Evolutionary conservation across 805 yeast species (phyloP).

Genomic region (Candida silvicultrix): DNA sequence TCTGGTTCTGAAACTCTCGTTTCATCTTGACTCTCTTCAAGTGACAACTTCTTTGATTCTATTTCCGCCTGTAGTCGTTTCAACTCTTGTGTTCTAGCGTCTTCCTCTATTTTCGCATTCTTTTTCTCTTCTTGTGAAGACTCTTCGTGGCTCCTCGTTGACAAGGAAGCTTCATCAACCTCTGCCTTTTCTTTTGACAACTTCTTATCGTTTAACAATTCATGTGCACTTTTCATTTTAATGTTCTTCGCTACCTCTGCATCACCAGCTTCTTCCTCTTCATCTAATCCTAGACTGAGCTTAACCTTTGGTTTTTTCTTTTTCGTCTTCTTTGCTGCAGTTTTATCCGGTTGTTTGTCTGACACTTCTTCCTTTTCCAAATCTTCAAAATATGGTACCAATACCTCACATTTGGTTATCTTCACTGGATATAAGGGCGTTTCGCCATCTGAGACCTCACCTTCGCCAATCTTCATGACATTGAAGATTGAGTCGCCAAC

Average conservation of each 20-base stretch:
- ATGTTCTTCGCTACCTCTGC: slow-evolving; percentile 11
- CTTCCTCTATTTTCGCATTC: not conserved
- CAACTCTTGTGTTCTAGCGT: not conserved
- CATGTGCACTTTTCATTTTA: slow-evolving; percentile 39
- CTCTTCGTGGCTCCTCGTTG: no score
- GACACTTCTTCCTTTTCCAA: slow-evolving; percentile 16
- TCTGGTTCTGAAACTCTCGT: no score
- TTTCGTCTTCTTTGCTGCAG: slow-evolving; percentile 3
- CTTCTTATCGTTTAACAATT: slow-evolving; percentile 24
- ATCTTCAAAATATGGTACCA: slow-evolving; percentile 44
- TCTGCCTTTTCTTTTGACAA: slow-evolving; percentile 5
- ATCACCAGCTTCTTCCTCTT: slow-evolving; percentile 25
- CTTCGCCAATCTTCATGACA: slow-evolving; percentile 41
- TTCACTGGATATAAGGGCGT: slow-evolving; percentile 46
- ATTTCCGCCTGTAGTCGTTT: not conserved
- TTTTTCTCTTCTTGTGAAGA: not conserved
- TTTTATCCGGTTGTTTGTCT: not conserved
- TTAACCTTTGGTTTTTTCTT: slow-evolving; percentile 26
- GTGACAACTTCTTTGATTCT: not conserved
- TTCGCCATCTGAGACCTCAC: slow-evolving; percentile 36
- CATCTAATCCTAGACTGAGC: slow-evolving; percentile 28
- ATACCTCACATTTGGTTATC: slow-evolving; percentile 34
- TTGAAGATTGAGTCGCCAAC: slow-evolving; percentile 50
- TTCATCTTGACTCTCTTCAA: not conserved
- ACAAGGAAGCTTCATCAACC: not conserved